A percentile compares a stretch with the other conserved stretches of the same genome.
These are phyloP conservation scores for Abrus precatorius DNA, from an alignment of 306 rosid genomes.

Conservation along the genomic window DNA sequence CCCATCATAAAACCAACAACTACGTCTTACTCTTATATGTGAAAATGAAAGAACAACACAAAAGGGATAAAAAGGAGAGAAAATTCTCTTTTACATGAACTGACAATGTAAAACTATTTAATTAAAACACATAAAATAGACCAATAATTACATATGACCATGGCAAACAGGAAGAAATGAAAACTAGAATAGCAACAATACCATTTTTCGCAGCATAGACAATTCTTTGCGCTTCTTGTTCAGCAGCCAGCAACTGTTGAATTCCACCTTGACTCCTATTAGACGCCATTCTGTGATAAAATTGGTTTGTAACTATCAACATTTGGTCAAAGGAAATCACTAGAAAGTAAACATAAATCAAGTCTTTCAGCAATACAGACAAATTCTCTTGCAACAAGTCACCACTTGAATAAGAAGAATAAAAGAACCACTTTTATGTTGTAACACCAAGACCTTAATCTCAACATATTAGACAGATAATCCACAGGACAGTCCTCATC, in stretches of 20 bases:
- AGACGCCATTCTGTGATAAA: conserved; percentile 73
- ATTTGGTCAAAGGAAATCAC: not conserved
- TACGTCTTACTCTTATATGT: not conserved
- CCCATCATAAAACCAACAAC: conserved; percentile 24
- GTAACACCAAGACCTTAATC: not conserved
- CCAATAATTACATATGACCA: not conserved
- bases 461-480: conserved; percentile 1
- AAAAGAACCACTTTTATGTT: not conserved
- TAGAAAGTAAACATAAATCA: conserved; percentile 27
- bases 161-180: not conserved
- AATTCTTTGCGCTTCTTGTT: conserved; percentile 88
- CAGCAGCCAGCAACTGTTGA: conserved; percentile 91
- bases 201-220: conserved; percentile 90
- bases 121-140: not conserved
- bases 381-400: not conserved
- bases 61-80: not conserved
- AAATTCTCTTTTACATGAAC: too few relatives aligned
- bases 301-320: conserved; percentile 8
- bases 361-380: not conserved
- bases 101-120: not conserved
- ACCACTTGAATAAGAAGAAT: not conserved
- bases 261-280: conserved; percentile 87
- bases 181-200: conserved; percentile 37
- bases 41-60: conserved; percentile 1
- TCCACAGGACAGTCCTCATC: conserved; percentile 6